These are phyloP conservation scores for Penicillium sp. DNA, from an alignment of 2,329 filamentous ascomycete species.

Conservation along the genomic window DNA sequence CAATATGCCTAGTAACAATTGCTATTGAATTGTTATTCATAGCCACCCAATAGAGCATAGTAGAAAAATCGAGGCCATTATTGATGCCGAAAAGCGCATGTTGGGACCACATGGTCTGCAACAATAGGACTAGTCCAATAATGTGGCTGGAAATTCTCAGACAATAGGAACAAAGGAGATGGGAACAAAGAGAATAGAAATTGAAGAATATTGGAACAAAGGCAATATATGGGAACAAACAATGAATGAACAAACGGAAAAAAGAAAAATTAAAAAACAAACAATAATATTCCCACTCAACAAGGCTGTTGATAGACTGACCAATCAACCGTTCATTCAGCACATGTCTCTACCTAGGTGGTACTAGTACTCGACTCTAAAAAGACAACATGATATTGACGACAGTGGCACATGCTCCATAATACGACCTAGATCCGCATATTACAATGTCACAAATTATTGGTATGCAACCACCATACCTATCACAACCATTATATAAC, in stretches of 20 bases:
- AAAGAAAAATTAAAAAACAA: neutral
- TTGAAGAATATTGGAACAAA: neutral
- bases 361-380: neutral
- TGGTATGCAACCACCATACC: neutral
- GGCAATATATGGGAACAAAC: neutral
- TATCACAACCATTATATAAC: neutral
- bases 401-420: neutral
- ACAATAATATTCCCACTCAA: neutral
- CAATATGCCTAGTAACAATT: neutral
- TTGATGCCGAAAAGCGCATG: neutral
- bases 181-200: neutral
- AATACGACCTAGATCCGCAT: neutral
- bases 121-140: neutral
- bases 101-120: neutral
- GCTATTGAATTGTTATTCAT: neutral
- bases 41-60: neutral
- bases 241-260: neutral
- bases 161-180: neutral
- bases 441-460: neutral
- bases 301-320: neutral
- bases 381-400: neutral
- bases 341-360: neutral
- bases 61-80: neutral
- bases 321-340: neutral
- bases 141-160: neutral